Base-by-base conservation (phyloP, 2,329 filamentous ascomycete species). In the Fusarium bulbicola region DNA sequence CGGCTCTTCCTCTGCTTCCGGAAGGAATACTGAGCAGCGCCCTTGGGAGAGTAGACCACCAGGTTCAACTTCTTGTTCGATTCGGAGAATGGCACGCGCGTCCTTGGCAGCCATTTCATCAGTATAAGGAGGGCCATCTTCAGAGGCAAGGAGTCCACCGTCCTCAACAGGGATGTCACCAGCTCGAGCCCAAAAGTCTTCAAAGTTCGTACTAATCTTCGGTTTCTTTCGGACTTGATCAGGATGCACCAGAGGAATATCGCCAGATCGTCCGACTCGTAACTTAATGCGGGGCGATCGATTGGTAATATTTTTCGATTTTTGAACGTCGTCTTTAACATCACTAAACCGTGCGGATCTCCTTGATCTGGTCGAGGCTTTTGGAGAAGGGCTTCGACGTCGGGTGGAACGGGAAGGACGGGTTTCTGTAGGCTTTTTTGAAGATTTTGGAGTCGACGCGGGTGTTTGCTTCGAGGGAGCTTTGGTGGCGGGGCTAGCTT, bases 31-130 rank as follows among this genome's bases (percentile, higher is more conserved):
- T 6, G 91, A 92, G 79, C 93, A 95, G 67, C 88, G 86, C 67
- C 91, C 90, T 60, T 87, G 84, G 57, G 92, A 94, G 34, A 98
- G 86, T 8, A 95, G 80, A 5, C 94, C 94, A 21, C 95, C 95
- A 10, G 91, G 89, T 76, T 93, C 86, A 7, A 90, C 90, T 72
- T 94, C 95, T 53, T 90, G 84, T 73, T 95, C 90, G 34, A 97
- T 90, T 37, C 90, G 89, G 63, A 90, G 74, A 24, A 96, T 89
- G n/a, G 90, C 83, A 21, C 83, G 83, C 4, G 94, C 95, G 81
- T 98, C 95, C 59, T 88, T 86, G 49, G 84, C 80, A 5, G 92
- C 91, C 77, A 89, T 86, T 59, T 92, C 89, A 16, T 90, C 85
- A 3, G 90, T 92, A 73, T 88, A 89, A 21, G 81, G 80, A 2